Percentiles rank a stretch among this genome's conserved stretches.
These are phyloP conservation scores for Lyophyllum decastes DNA, from an alignment of 768 basidiomycete genomes.

Conservation along the genomic window DNA sequence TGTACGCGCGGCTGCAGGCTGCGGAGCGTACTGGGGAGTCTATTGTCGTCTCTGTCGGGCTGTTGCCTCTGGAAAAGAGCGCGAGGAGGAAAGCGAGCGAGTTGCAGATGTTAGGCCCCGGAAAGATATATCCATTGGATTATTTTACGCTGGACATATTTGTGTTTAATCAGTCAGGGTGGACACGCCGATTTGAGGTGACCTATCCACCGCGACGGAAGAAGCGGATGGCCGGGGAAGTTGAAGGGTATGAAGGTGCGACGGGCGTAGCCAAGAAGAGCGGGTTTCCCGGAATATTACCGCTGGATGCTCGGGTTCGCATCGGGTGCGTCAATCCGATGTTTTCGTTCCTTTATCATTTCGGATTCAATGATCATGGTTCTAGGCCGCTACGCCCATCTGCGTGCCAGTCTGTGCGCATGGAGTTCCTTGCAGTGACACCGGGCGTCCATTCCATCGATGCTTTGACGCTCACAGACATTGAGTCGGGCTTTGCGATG, in stretches of 20 bases:
- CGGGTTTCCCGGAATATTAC: slow-evolving; percentile 64
- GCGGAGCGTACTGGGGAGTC: slow-evolving; percentile 48
- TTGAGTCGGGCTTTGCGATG: slow-evolving; percentile 71
- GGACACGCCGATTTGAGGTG: slow-evolving; percentile 78
- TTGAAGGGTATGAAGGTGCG: slow-evolving; percentile 21
- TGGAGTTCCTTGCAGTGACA: slow-evolving; percentile 80
- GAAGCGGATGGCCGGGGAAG: slow-evolving; percentile 37
- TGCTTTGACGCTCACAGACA: slow-evolving; percentile 69
- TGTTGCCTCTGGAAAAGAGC: slow-evolving; percentile 31
- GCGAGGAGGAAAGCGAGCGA: slow-evolving; percentile 20
- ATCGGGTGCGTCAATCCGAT: slow-evolving; percentile 64
- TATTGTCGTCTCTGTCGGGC: slow-evolving; percentile 71
- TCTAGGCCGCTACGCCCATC: slow-evolving; percentile 76
- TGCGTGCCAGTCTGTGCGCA: slow-evolving; percentile 83
- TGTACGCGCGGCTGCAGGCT: slow-evolving; percentile 28
- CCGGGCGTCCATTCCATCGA: slow-evolving; percentile 82
- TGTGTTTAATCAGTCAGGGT: slow-evolving; percentile 78
- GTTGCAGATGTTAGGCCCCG: slow-evolving; percentile 26
- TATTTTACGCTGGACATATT: slow-evolving; percentile 84
- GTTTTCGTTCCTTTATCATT: not conserved
- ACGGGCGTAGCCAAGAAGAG: slow-evolving; percentile 35
- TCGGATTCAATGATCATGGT: not conserved
- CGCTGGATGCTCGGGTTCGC: slow-evolving; percentile 76
- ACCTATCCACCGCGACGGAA: slow-evolving; percentile 60
- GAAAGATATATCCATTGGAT: slow-evolving; percentile 70